These are phyloP conservation scores for Pinus taeda DNA, from an alignment of 75 land plant genomes.

Conservation along the genomic window DNA sequence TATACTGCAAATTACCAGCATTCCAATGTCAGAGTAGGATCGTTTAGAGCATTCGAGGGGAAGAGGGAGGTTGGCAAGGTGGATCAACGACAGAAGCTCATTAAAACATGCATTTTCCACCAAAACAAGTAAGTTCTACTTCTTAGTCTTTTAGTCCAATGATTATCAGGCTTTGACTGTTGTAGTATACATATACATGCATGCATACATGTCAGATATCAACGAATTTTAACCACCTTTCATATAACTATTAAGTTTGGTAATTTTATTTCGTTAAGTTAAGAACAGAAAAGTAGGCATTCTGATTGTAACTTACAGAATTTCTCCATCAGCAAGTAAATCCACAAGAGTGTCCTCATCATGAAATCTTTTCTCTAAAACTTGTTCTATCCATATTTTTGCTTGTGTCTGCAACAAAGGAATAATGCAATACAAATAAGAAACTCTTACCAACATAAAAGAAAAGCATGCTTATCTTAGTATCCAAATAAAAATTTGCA, in stretches of 20 bases:
- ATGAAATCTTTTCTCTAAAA: constrained; percentile 47
- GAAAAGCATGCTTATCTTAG: not conserved
- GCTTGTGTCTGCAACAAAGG: constrained; percentile 41
- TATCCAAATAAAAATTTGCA: not conserved
- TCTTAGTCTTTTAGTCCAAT: not conserved
- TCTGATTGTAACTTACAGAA: constrained; percentile 46
- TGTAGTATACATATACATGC: not conserved
- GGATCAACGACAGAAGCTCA: too few relatives aligned
- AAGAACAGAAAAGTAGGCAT: not conserved
- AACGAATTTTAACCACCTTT: not conserved
- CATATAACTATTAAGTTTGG: not conserved
- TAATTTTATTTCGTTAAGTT: not conserved
- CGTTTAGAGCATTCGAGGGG: too few relatives aligned
- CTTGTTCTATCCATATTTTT: constrained; percentile 80
- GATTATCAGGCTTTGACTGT: not conserved
- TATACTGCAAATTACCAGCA: too few relatives aligned
- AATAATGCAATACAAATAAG: not conserved
- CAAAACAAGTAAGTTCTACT: too few relatives aligned
- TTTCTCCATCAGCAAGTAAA: constrained; percentile 67
- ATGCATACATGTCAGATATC: not conserved
- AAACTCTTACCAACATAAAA: not conserved
- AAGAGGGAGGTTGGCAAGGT: too few relatives aligned
- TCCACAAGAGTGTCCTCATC: constrained; percentile 41
- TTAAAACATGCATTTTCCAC: too few relatives aligned
- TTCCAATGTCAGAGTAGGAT: too few relatives aligned